A percentile compares a stretch with the other conserved stretches of the same genome.
These are phyloP conservation scores for Suhomyces bokatorum DNA, from an alignment of 1,139 yeast genomes.

Conservation along the genomic window DNA sequence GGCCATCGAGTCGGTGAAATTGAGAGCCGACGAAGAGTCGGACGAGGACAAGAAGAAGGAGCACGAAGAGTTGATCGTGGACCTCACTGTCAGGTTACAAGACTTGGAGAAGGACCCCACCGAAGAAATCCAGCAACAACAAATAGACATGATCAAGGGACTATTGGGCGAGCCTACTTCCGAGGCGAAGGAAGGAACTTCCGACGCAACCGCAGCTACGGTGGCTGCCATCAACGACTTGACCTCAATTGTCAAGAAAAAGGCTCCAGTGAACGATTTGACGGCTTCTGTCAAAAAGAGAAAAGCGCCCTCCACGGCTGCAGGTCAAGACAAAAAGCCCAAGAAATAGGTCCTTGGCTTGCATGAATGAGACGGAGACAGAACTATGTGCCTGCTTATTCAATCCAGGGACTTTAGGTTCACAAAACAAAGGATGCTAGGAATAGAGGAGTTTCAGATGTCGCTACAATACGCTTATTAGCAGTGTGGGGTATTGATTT, in stretches of 20 bases:
- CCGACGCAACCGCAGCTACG: conserved; percentile 15
- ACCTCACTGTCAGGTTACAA: conserved; percentile 48
- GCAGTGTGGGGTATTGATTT: no score
- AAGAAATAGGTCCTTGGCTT: conserved; percentile 2
- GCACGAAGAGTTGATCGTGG: conserved; percentile 53
- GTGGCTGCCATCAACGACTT: conserved; percentile 35
- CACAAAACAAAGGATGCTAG: no score
- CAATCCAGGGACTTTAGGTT: no score
- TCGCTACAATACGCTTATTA: no score
- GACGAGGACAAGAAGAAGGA: conserved; percentile 39
- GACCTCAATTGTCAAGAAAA: conserved; percentile 37
- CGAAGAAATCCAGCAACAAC: conserved; percentile 53
- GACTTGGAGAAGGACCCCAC: conserved; percentile 58
- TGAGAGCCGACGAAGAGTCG: conserved; percentile 32
- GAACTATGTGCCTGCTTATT: no score
- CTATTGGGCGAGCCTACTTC: conserved; percentile 54
- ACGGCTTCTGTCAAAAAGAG: conserved; percentile 13
- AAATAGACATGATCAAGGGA: conserved; percentile 60
- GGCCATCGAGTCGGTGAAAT: conserved; percentile 63
- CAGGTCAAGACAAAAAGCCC: conserved; percentile 5
- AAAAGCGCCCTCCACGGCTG: conserved; percentile 10
- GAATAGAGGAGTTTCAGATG: no score
- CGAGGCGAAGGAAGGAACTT: conserved; percentile 7
- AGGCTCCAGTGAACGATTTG: conserved; percentile 16
- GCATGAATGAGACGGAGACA: background rate